These are phyloP conservation scores for Catenaria anguillulae DNA, from an alignment of 371 early-diverging fungal genomes.

Conservation along the genomic window DNA sequence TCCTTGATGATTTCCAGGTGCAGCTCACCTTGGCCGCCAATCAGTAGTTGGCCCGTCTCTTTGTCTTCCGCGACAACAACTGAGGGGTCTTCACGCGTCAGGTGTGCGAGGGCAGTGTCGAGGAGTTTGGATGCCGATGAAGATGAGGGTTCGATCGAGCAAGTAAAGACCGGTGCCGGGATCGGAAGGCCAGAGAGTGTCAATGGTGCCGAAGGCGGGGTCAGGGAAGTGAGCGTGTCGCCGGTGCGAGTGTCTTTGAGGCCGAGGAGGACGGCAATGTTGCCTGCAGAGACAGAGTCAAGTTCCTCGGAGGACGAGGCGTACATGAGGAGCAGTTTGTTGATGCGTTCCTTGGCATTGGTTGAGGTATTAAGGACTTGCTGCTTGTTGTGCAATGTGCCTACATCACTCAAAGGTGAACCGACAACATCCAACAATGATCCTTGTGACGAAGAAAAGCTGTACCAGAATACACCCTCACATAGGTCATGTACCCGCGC, in stretches of 20 bases:
- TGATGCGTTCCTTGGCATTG: slow-evolving; percentile 59
- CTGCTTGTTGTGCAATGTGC: background rate
- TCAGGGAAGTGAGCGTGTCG: slow-evolving; percentile 55
- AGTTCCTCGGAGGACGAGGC: slow-evolving; percentile 83
- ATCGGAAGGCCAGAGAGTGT: slow-evolving; percentile 58
- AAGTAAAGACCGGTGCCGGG: slow-evolving; percentile 83
- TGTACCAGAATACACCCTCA: slow-evolving; percentile 83
- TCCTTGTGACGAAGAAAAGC: slow-evolving; percentile 16
- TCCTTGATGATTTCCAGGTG: slow-evolving; percentile 83
- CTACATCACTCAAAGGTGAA: too few relatives aligned
- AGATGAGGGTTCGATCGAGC: slow-evolving; percentile 63
- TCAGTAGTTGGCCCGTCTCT: slow-evolving; percentile 76
- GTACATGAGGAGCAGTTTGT: slow-evolving; percentile 77
- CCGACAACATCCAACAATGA: slow-evolving; percentile 6
- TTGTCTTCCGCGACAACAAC: slow-evolving; percentile 53
- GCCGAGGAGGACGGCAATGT: slow-evolving; percentile 82
- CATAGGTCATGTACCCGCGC: slow-evolving; percentile 78
- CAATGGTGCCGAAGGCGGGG: slow-evolving; percentile 22
- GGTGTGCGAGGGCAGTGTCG: slow-evolving; percentile 50
- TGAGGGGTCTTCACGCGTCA: slow-evolving; percentile 82
- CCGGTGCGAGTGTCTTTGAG: slow-evolving; percentile 78
- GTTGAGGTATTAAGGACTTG: slow-evolving; percentile 47
- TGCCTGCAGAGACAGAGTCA: slow-evolving; percentile 51
- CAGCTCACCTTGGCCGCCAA: slow-evolving; percentile 94
- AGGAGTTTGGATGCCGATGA: slow-evolving; percentile 60